Conservation (phyloP, 495 filamentous ascomycete genomes). For the Aspergillus nidulans region DNA sequence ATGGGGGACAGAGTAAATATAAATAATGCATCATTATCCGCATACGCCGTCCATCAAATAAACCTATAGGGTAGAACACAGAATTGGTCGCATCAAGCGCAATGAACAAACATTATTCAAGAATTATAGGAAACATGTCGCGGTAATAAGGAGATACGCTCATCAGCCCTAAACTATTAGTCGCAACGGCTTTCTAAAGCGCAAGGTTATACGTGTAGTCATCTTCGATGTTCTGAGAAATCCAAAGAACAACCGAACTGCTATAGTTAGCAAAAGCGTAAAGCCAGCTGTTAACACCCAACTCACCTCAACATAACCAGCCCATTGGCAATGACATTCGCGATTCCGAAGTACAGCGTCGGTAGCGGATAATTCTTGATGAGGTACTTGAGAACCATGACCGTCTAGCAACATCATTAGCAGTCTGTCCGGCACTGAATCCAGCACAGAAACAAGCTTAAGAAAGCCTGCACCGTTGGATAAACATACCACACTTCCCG, state of each 20-base stretch:
- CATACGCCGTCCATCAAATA: not conserved
- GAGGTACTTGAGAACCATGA: constrained; percentile 88
- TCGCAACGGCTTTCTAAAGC: constrained; percentile 46
- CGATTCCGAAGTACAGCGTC: constrained; percentile 88
- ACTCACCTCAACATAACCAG: constrained; percentile 82
- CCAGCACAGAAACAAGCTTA: not conserved
- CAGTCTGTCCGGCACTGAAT: too few relatives aligned
- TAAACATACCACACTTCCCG: constrained; percentile 67
- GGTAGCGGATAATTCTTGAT: constrained; percentile 74
- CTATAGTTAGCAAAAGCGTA: constrained; percentile 12
- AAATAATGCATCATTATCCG: constrained; percentile 7
- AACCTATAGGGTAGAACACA: not conserved
- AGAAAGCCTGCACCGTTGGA: constrained; percentile 11
- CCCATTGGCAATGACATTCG: constrained; percentile 84
- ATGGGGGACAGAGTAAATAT: not conserved
- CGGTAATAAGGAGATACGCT: not conserved
- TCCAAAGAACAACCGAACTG: constrained; percentile 87
- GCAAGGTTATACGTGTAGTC: constrained; percentile 96
- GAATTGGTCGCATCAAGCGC: not conserved
- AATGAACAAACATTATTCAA: not conserved
- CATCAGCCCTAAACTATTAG: not conserved
- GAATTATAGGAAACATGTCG: not conserved
- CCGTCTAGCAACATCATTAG: constrained; percentile 43
- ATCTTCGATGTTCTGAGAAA: constrained; percentile 98
- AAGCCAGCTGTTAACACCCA: not conserved